Evolutionary conservation across 768 basidiomycete genomes (phyloP).

Genomic region (Rhodotorula babjevae): DNA sequence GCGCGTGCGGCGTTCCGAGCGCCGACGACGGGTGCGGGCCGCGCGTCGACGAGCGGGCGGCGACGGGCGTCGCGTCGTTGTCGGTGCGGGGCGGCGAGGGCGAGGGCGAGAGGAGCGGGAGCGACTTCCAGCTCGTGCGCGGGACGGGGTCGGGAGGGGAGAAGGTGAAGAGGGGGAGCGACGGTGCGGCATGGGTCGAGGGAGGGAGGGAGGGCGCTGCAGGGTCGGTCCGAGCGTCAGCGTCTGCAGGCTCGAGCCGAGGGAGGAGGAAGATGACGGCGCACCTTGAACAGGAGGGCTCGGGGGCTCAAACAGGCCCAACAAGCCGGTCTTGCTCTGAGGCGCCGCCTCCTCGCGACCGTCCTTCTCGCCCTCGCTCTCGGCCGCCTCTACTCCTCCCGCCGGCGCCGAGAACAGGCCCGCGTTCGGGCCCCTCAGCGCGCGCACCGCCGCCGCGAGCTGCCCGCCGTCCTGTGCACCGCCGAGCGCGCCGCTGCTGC

Average conservation of each 20-base stretch:
- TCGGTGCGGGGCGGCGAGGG: neutral
- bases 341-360: neutral
- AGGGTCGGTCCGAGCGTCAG: neutral
- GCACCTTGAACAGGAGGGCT: constrained; percentile 1
- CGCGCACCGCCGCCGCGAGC: constrained; percentile 28
- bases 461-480: constrained; percentile 12
- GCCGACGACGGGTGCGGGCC: too few relatives aligned
- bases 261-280: too few relatives aligned
- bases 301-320: constrained; percentile 29
- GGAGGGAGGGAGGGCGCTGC: neutral
- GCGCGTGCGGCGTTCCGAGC: neutral
- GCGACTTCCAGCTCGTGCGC: neutral
- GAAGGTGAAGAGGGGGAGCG: constrained; percentile 3
- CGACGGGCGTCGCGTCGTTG: neutral
- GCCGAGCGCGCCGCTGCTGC: neutral
- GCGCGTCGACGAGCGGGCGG: neutral
- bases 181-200: neutral
- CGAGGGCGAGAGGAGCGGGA: constrained; percentile 1
- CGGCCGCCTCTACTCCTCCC: neutral
- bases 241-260: neutral
- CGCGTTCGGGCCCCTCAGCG: constrained; percentile 20
- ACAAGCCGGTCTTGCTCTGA: constrained; percentile 6
- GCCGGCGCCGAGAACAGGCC: constrained; percentile 5
- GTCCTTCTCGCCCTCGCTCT: neutral
- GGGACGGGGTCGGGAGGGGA: neutral